Evolutionary conservation across 2,329 filamentous ascomycete species (phyloP).

Genomic region (Cercospora zeina): DNA sequence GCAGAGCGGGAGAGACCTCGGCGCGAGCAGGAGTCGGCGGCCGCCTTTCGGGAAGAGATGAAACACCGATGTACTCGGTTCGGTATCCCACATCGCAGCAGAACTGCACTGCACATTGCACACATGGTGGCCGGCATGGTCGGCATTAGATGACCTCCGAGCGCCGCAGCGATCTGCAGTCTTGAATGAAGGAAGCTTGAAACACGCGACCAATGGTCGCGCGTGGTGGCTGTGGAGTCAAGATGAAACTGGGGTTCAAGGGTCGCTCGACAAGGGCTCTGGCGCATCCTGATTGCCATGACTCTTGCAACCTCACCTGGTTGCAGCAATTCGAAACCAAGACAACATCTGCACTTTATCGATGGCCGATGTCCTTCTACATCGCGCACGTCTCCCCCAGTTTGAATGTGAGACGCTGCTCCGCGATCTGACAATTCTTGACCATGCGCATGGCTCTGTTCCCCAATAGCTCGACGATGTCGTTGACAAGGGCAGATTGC

Average conservation of each 20-base stretch:
- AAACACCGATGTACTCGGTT: background rate
- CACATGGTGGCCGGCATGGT: background rate
- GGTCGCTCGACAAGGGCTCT: background rate
- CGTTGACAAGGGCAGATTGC: too few relatives aligned
- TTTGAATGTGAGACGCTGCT: background rate
- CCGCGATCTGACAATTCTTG: background rate
- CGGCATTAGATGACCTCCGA: background rate
- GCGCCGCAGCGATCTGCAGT: constrained; percentile 9
- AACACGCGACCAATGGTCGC: background rate
- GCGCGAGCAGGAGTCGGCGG: too few relatives aligned
- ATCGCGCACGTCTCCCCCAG: background rate
- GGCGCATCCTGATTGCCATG: constrained; percentile 6
- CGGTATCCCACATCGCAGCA: background rate
- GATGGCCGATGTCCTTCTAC: background rate
- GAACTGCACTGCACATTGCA: background rate
- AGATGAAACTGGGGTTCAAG: constrained; percentile 11
- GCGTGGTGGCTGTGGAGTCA: background rate
- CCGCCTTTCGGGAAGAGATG: background rate
- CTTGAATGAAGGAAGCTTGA: constrained; percentile 4
- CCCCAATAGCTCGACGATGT: background rate
- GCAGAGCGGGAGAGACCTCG: background rate
- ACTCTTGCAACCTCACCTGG: constrained; percentile 18
- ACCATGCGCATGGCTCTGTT: background rate
- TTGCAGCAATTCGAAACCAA: background rate
- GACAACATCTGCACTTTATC: background rate